Base-by-base conservation (phyloP, 1,284 basidiomycete genomes). In the Austroboletus niveus region DNA sequence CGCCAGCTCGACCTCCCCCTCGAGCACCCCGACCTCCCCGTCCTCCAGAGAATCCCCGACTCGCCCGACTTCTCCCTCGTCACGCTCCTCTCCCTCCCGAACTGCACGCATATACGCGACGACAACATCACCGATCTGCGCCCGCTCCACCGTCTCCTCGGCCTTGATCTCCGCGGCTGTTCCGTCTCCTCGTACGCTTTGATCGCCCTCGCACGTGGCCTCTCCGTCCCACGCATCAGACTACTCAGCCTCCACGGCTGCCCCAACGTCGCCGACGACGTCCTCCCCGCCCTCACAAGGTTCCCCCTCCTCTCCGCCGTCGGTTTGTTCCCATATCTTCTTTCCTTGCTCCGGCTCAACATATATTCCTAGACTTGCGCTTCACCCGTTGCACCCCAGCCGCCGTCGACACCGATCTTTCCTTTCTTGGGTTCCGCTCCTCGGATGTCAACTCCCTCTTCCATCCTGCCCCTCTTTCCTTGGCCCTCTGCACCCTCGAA, bases 141-240 rank as follows among this genome's bases (percentile, higher is more conserved):
- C 32, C 58, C 66, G 6, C 72, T 89, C 9, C 77, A 78, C 57
- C 71, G 72, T 5, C 71, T 89, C 20, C 60, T 70, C 39, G 87
- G 81, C 0, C 69, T 89, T n/a, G 84, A 89, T 63, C 74, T 79
- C 11, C 81, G 80, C 52, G 66, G 65, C 4, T 84, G 84, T 2
- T 30, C 54, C 1, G 60, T 90, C 22, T 77, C 79, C 3, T 58
- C 77, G 2, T 73, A 77, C 58, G 84, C 79, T 9, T 63, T 90
- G 44, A 70, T 69, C 35, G 55, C 67, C 4, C 72, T 85, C 15
- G 65, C 75, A 4, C 64, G 64, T 5, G 59, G 62, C 22, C 63
- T 78, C 29, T 35, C 15, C 36, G 4, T 27, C 15, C 38, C 51
- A 35, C 61, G 65, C 8, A 64, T 80, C 31, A 63, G 78, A 14